Conservation (phyloP, 192 early-diverging fungal species). For the Coemansia sp. region DNA sequence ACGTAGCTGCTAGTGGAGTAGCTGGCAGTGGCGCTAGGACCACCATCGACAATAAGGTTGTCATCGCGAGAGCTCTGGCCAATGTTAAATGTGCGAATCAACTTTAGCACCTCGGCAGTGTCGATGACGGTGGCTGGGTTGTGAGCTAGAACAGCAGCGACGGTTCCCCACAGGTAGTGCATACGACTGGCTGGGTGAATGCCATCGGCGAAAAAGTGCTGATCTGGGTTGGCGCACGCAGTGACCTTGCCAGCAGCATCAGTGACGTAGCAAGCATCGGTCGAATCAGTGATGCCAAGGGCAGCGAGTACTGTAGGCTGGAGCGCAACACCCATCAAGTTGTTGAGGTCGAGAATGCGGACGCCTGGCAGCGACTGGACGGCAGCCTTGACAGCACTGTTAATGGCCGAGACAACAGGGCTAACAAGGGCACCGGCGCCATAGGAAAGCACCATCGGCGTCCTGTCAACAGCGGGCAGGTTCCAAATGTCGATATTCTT, state of each 20-base stretch:
- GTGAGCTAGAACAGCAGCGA: constrained; percentile 35
- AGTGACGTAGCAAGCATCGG: constrained; percentile 25
- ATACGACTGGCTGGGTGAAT: constrained; percentile 48
- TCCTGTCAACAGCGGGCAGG: constrained; percentile 32
- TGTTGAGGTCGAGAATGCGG: constrained; percentile 29
- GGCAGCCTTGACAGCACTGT: constrained; percentile 18
- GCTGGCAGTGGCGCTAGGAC: constrained; percentile 12
- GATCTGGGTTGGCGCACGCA: constrained; percentile 42
- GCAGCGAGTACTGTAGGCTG: constrained; percentile 20
- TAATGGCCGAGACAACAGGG: constrained; percentile 22
- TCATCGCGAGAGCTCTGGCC: constrained; percentile 29
- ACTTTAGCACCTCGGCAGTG: constrained; percentile 10
- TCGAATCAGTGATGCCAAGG: constrained; percentile 28
- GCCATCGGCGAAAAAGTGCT: constrained; percentile 44
- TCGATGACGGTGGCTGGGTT: constrained; percentile 26
- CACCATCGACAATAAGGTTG: constrained; percentile 36
- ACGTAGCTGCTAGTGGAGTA: constrained; percentile 5
- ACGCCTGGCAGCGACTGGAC: constrained; percentile 13
- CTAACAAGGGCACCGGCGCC: constrained; percentile 9
- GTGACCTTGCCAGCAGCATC: constrained; percentile 12
- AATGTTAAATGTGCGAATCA: constrained; percentile 19
- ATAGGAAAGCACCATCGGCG: constrained; percentile 16
- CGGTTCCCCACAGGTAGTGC: constrained; percentile 48
- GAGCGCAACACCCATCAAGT: constrained; percentile 23
- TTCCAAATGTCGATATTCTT: constrained; percentile 50